Conservation (phyloP, 2,329 filamentous ascomycete species). For the Cephalotrichum gorgonifer region DNA sequence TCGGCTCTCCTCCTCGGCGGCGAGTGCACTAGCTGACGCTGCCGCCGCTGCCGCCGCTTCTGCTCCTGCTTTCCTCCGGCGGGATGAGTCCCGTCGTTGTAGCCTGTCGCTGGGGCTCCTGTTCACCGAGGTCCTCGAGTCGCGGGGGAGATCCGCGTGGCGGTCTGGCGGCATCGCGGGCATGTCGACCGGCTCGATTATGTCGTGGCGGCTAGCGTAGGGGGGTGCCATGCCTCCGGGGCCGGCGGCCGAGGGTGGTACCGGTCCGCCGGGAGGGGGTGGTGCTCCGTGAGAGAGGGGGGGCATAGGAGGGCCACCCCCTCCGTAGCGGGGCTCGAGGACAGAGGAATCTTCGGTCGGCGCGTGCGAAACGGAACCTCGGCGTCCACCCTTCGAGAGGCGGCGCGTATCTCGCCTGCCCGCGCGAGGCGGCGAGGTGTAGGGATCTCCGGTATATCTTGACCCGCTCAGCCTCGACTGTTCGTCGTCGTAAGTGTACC, state of each 20-base stretch:
- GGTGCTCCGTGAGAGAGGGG: constrained; percentile 9
- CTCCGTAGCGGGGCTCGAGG: constrained; percentile 9
- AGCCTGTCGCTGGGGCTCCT: not conserved
- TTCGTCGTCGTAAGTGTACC: constrained; percentile 37
- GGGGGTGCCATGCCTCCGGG: not conserved
- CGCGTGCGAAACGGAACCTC: constrained; percentile 4
- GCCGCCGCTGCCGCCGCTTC: constrained; percentile 35
- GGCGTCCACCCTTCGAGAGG: not conserved
- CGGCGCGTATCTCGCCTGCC: not conserved
- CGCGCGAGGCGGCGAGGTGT: constrained; percentile 36
- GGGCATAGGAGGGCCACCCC: constrained; percentile 10
- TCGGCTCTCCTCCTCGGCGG: constrained; percentile 33
- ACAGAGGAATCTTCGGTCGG: constrained; percentile 16
- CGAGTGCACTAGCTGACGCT: constrained; percentile 34
- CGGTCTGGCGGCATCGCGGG: constrained; percentile 44
- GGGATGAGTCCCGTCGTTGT: constrained; percentile 22
- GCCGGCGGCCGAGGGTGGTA: not conserved
- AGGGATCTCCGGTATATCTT: constrained; percentile 60
- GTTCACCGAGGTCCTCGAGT: too few relatives aligned
- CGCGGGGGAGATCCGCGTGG: constrained; percentile 17
- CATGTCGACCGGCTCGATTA: constrained; percentile 34
- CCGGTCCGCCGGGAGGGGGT: not conserved
- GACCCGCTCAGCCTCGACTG: constrained; percentile 52
- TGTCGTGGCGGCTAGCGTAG: constrained; percentile 13
- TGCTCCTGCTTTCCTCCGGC: constrained; percentile 33